A percentile compares a stretch with the other conserved stretches of the same genome.
phyloP scores from a whole-genome alignment of 495 filamentous ascomycete species.

The Penicillium flavigenum region DNA sequence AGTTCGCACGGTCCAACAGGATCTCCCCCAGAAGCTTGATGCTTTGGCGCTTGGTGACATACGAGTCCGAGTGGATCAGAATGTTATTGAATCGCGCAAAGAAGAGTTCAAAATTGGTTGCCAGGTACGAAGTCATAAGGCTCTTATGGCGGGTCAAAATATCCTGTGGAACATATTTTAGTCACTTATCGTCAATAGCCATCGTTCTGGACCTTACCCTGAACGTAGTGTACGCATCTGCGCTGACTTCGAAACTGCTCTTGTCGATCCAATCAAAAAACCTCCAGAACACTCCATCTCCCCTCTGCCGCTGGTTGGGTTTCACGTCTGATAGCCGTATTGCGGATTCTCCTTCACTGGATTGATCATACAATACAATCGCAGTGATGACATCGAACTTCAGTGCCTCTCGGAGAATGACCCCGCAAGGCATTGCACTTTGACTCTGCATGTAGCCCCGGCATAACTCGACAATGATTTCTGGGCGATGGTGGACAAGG shows the following conservation, averaged over 20 bases:
- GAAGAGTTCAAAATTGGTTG: slow-evolving; percentile 85
- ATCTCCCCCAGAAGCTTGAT: slow-evolving; percentile 97
- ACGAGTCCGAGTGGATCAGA: slow-evolving; percentile 88
- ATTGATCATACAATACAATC: slow-evolving; percentile 90
- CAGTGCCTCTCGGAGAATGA: slow-evolving; percentile 84
- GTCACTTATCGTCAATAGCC: neutral
- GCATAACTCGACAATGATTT: slow-evolving; percentile 84
- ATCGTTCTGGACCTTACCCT: slow-evolving; percentile 54
- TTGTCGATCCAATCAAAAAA: slow-evolving; percentile 98
- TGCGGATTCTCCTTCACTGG: slow-evolving; percentile 54
- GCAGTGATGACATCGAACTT: slow-evolving; percentile 88
- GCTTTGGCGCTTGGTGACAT: slow-evolving; percentile 97
- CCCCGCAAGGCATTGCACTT: slow-evolving; percentile 89
- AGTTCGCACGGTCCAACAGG: slow-evolving; percentile 90
- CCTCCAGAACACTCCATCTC: slow-evolving; percentile 88
- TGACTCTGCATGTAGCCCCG: slow-evolving; percentile 86
- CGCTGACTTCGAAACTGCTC: slow-evolving; percentile 92
- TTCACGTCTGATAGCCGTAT: slow-evolving; percentile 64
- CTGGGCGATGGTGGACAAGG: slow-evolving; percentile 77
- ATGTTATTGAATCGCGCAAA: slow-evolving; percentile 84
- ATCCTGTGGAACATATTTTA: slow-evolving; percentile 55
- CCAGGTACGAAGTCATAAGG: slow-evolving; percentile 80
- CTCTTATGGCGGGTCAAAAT: slow-evolving; percentile 92
- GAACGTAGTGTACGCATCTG: slow-evolving; percentile 97
- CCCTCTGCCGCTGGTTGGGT: slow-evolving; percentile 62